Evolutionary conservation across 2,329 filamentous ascomycete species (phyloP), one percentile per base, ranked within the genome.

Genomic region (Nannizziopsis barbatae): DNA sequence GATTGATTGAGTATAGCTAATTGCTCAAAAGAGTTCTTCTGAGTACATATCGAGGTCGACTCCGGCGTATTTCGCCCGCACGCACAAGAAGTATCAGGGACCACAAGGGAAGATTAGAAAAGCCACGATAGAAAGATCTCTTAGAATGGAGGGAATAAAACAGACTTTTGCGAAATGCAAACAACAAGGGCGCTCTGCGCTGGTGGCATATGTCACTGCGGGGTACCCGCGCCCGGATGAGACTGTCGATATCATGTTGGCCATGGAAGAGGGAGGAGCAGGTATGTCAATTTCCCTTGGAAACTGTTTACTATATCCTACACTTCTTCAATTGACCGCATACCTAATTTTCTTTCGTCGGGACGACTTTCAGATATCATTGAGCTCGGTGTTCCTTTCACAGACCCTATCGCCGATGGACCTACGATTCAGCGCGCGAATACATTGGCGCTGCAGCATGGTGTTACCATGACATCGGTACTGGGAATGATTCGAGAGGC

Each of bases 371-470:
- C 22, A 87, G 92, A 98, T 67, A 74, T 98, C 52, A 93, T 98
- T 61, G 92, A 98, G 69, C 80, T 98, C 57, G 92, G 90, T 54
- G 81, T 95, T 49, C 92, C 92, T 45, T 98, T 98, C 71, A 95
- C 90, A 60, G 92, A 98, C 66, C 92, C 92, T 50, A 96, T 96
- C 68, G 92, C 90, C 58, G 92, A 98, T 68, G 92, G 92, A 22
- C 92, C 92, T 32, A 95, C 89, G 3, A 96, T 98, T 57, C 92
- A 98, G 72, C 92, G 81, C 54, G 80, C 92, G 56, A 98, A 98
- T 70, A 95, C 87, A 36, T 80, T 81, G 71, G 89, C 92, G 35
- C 80, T 98, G 40, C 71, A 81, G 59, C 90, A 98, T 73, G 87
- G 88, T 52, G 86, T 96, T 55, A 94, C 83, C 9, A 84, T 94